Base-by-base conservation (phyloP, 1,139 yeast genomes). In the Taiozyma sp. region DNA sequence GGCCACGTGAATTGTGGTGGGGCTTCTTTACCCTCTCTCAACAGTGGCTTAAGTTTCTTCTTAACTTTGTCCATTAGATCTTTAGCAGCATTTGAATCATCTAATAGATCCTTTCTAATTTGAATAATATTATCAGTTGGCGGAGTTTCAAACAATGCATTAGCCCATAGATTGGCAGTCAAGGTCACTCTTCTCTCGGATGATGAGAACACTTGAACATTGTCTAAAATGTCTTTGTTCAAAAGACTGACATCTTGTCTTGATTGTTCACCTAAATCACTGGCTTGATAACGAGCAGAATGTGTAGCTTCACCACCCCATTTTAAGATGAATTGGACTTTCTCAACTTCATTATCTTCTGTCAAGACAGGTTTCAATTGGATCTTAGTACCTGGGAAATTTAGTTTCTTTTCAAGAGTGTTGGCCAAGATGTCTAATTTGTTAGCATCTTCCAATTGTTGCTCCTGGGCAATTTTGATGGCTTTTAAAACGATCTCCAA, bases 291-390 rank as follows among this genome's bases (percentile, higher is more conserved):
- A 54, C 86, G 80, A 1, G 99, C 98, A 10, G 98, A 91, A 68
- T 95, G 99, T 1, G 99, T 95, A 10, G 99, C 97, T 68, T 95
- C 99, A 58, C 99, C 99, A 61, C 99, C 99, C 99, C 99, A 95
- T 68, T 95, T 95, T 62, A 93, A 75, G 57, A 93, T 95, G 57
- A 95, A 83, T 69, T 95, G 99, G 24, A 93, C 97, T 65, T 95
- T 95, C 58, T 92, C 98, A 22, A 93, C 96, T 48, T 87, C 92
- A 10, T 81, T 80, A 42, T 81, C 85, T 9, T 75, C 72, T 60
- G 81, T 79, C 50, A 91, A 67, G 6, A 96, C 83, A 0, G 99
- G 99, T 66, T 95, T 95, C 61, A 95, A 74, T 71, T 95, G 99
- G 54, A 95, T 88, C 64, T 95, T 95, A 0, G 99, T 95, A 8